Evolutionary conservation across 306 rosid species (phyloP).

Genomic region (Begonia loranthoides): DNA sequence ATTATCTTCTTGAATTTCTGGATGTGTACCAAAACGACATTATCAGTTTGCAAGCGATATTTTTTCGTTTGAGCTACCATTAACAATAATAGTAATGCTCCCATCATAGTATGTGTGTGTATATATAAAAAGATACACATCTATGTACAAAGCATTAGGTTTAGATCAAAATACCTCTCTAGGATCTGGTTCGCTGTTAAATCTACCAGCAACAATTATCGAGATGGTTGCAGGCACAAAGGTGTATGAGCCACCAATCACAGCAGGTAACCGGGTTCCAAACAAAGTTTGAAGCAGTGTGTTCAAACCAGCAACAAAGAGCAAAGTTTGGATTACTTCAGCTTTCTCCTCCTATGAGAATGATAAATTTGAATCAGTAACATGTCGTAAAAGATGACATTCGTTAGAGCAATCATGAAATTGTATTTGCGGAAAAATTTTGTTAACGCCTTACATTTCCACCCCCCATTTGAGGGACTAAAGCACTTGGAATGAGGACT

Average conservation of each 20-base stretch:
- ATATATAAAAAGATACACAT: no score
- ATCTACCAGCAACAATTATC: slow-evolving; percentile 83
- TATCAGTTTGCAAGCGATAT: background rate
- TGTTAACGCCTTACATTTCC: slow-evolving; percentile 55
- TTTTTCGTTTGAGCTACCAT: no score
- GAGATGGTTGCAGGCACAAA: slow-evolving; percentile 93
- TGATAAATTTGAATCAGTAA: background rate
- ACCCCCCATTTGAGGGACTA: slow-evolving; percentile 98
- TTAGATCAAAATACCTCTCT: slow-evolving; percentile 45
- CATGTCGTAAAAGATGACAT: background rate
- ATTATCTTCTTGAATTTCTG: slow-evolving; percentile 91
- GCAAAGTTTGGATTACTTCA: slow-evolving; percentile 73
- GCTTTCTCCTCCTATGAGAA: slow-evolving; percentile 73
- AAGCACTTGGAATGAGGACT: slow-evolving; percentile 85
- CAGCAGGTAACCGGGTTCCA: slow-evolving; percentile 86
- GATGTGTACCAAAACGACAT: slow-evolving; percentile 14
- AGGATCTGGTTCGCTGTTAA: slow-evolving; percentile 49
- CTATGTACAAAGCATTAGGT: background rate
- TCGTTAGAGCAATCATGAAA: slow-evolving; percentile 1
- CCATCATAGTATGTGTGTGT: no score
- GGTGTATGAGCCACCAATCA: slow-evolving; percentile 91
- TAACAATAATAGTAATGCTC: no score
- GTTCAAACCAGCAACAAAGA: slow-evolving; percentile 87
- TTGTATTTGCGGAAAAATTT: background rate
- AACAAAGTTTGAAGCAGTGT: slow-evolving; percentile 61